Percentiles rank a stretch among this genome's conserved stretches.
phyloP scores from a whole-genome alignment of 352 stramenopile genomes.

The Phytophthora pluvialis region DNA sequence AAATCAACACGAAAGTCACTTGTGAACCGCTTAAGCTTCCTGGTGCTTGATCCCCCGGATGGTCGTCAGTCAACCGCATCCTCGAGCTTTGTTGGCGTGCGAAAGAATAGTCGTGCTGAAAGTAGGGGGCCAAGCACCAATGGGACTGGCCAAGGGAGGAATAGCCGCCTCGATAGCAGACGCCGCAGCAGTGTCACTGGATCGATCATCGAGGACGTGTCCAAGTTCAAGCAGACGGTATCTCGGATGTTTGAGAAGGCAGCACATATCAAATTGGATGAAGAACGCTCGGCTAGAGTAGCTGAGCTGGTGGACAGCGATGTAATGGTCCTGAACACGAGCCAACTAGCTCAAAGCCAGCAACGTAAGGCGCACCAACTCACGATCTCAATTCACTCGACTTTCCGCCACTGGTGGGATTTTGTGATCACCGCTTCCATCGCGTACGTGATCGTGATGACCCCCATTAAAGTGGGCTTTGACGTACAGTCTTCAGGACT shows the following conservation, averaged over 20 bases:
- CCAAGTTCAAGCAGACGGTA: conserved; percentile 41
- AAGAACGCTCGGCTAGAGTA: conserved; percentile 48
- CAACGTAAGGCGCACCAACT: conserved; percentile 52
- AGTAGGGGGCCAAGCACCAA: conserved; percentile 19
- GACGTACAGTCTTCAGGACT: conserved; percentile 36
- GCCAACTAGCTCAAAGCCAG: conserved; percentile 65
- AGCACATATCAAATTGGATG: conserved; percentile 38
- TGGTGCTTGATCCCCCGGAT: conserved; percentile 19
- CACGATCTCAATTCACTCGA: conserved; percentile 68
- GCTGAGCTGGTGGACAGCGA: conserved; percentile 65
- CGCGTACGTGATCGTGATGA: conserved; percentile 61
- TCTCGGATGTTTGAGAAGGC: conserved; percentile 54
- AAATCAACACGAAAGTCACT: conserved; percentile 29
- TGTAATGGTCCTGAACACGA: conserved; percentile 65
- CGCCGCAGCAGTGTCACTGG: conserved; percentile 35
- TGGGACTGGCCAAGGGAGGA: neutral
- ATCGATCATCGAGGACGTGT: conserved; percentile 40
- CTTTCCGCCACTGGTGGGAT: conserved; percentile 69
- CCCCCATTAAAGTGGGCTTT: conserved; percentile 65
- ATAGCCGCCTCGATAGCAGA: conserved; percentile 19
- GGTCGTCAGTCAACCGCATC: conserved; percentile 6
- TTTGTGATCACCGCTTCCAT: conserved; percentile 58
- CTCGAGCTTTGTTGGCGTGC: neutral
- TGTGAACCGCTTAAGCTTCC: conserved; percentile 20
- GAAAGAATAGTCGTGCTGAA: conserved; percentile 18